These are phyloP conservation scores for Naumovozyma baii DNA, from an alignment of 805 yeast species.

Conservation along the genomic window DNA sequence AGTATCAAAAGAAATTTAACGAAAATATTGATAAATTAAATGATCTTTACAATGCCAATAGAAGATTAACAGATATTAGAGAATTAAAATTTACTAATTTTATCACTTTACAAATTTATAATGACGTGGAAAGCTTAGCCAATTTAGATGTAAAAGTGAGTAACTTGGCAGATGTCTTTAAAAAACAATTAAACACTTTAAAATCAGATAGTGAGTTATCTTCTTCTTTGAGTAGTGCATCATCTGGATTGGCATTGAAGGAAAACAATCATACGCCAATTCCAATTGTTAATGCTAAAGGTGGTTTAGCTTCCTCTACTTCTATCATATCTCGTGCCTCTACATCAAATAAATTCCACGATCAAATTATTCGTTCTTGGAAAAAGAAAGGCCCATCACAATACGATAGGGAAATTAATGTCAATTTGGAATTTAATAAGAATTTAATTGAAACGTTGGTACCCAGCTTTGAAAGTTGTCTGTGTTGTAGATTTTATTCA, in stretches of 20 bases:
- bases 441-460: slow-evolving; percentile 34
- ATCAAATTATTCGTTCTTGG: slow-evolving; percentile 23
- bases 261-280: slow-evolving; percentile 1
- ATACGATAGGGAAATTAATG: slow-evolving; percentile 26
- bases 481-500: slow-evolving; percentile 38
- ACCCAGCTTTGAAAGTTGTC: slow-evolving; percentile 41
- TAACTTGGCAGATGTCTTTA: slow-evolving; percentile 17
- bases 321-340: slow-evolving; percentile 6
- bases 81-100: slow-evolving; percentile 24
- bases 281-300: slow-evolving; percentile 7
- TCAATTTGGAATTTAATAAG: slow-evolving; percentile 12
- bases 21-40: slow-evolving; percentile 16
- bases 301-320: slow-evolving; percentile 1
- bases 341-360: slow-evolving; percentile 14
- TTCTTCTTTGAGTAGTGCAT: background rate
- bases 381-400: slow-evolving; percentile 24
- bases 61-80: slow-evolving; percentile 9
- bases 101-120: slow-evolving; percentile 17
- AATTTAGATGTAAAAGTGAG: slow-evolving; percentile 14
- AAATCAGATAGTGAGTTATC: slow-evolving; percentile 7
- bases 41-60: slow-evolving; percentile 16
- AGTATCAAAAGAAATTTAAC: slow-evolving; percentile 11
- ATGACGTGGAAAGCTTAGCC: slow-evolving; percentile 27
- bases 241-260: background rate
- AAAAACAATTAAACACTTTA: slow-evolving; percentile 21